Evolutionary conservation across 176 grass and related monocot genomes (phyloP).

Genomic region (sorghum (Sorghum bicolor)): Sorghum_bicolor_NCBIv3 NC_012872.2:63467501-63468000

Average conservation of each 20-base stretch:
- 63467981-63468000: constrained; percentile 8
- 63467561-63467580: too few species aligned
- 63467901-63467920: neutral
- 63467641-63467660: too few species aligned
- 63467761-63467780: neutral
- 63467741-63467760: neutral
- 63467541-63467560: too few species aligned
- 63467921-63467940: neutral
- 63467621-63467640: too few species aligned
- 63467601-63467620: too few species aligned
- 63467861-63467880: neutral
- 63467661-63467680: too few species aligned
- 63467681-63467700: too few species aligned
- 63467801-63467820: neutral
- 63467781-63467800: neutral
- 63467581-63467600: too few species aligned
- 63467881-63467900: constrained; percentile 22
- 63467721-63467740: neutral
- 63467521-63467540: too few species aligned
- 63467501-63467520: too few species aligned
- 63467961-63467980: neutral
- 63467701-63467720: too few species aligned
- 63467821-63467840: neutral
- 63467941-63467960: neutral
- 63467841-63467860: constrained; percentile 9